A percentile compares a stretch with the other conserved stretches of the same genome.
Conservation (phyloP, 2,329 filamentous ascomycete genomes). For the Colletotrichum gloeosporioides region DNA sequence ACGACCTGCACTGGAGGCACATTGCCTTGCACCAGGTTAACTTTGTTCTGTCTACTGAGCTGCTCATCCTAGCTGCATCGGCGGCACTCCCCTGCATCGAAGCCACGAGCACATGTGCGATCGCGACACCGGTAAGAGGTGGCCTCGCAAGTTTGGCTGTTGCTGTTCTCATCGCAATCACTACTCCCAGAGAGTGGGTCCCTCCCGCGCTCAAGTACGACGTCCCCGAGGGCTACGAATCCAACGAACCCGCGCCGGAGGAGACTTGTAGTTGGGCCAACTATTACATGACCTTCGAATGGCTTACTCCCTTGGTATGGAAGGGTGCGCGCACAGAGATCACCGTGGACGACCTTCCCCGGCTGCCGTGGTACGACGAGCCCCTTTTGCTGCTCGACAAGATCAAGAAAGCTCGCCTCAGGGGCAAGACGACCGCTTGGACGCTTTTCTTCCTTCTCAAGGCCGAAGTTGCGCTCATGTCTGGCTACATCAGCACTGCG, state of each 20-base stretch:
- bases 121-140: conserved; percentile 31
- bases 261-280: conserved; percentile 60
- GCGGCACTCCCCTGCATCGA: conserved; percentile 51
- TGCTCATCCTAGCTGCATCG: conserved; percentile 40
- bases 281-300: conserved; percentile 57
- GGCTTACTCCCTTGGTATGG: conserved; percentile 54
- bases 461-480: conserved; percentile 50
- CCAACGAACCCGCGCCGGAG: conserved; percentile 50
- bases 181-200: conserved; percentile 56
- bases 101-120: conserved; percentile 32
- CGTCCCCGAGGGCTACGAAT: conserved; percentile 39
- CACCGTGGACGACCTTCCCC: conserved; percentile 52
- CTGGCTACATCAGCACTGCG: conserved; percentile 40
- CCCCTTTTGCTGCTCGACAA: conserved; percentile 51
- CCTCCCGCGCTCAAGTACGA: conserved; percentile 46
- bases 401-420: conserved; percentile 47
- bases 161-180: conserved; percentile 43
- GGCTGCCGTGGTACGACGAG: conserved; percentile 61
- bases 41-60: conserved; percentile 41
- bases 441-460: conserved; percentile 50
- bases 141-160: conserved; percentile 40
- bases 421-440: conserved; percentile 48
- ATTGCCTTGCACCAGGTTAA: conserved; percentile 55
- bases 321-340: conserved; percentile 50
- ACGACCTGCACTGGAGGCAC: conserved; percentile 49